Evolutionary conservation across 2,329 filamentous ascomycete species (phyloP), one percentile per base, ranked within the genome.

Genomic region (Pseudogymnoascus sp.): DNA sequence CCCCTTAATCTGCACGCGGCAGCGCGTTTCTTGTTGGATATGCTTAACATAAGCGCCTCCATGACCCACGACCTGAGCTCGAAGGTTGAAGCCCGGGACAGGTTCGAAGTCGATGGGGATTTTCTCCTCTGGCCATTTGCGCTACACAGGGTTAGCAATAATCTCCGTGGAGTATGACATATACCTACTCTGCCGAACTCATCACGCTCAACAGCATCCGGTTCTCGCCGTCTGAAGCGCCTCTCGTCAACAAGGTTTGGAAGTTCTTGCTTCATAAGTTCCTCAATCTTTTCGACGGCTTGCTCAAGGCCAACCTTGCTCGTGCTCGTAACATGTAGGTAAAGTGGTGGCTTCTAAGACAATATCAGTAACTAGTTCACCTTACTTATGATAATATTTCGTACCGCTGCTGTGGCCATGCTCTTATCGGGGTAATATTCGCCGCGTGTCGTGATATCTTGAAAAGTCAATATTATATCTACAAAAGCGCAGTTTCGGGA

Each of bases 401-500:
- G 79, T 82, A 96, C 94, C 72, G 90, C 83, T 60, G 92, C 85
- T 12, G 92, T 96, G 33, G 94, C 91, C 91, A 99, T 94, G 77
- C 82, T 92, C 78, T 96, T 97, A 75, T 97, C 95, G 2, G 94
- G 94, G 69, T 94, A 95, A 72, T 97, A 99, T 72, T 86, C 92
- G 76, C 94, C 94, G 72, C 92, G 88, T 62, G 92, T 97, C 56
- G 94, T 99, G 80, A 99, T 90, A 92, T 99, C 94, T 97, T 91
- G 75, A 76, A 72, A 73, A 70, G 78, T 83, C 78, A 84, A 83
- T 72, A 75, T 82, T 77, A 75, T 70, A 64, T 70, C 64, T 67
- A 67, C 65, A 63, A 68, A 71, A 70, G 64, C 52, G 64, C 69
- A 70, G 69, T 69, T 72, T 74, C 75, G 77, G 75, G 76, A 78